Conservation (phyloP, 345 rosid species). For the Noccaea bulbosa region DNA sequence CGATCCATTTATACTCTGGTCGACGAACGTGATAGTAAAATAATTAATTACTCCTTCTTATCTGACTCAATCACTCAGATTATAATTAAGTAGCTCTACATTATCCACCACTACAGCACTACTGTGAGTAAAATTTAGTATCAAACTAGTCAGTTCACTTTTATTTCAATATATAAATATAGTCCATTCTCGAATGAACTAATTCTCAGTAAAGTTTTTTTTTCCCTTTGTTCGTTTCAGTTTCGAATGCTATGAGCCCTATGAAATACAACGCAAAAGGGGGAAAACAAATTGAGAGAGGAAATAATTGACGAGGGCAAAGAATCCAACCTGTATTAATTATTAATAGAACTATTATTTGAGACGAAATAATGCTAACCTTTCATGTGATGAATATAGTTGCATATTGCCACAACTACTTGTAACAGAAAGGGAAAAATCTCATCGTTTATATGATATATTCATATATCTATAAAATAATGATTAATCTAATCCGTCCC, state of each 20-base stretch:
- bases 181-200: background rate
- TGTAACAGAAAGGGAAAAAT: conserved; percentile 31
- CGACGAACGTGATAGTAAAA: conserved; percentile 17
- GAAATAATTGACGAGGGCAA: conserved; percentile 28
- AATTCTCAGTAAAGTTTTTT: conserved; percentile 4
- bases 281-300: conserved; percentile 1
- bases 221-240: background rate
- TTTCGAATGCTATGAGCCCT: background rate
- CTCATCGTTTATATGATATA: background rate
- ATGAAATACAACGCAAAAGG: background rate
- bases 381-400: conserved; percentile 41
- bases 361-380: conserved; percentile 30
- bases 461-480: background rate
- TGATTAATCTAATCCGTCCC: background rate
- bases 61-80: background rate
- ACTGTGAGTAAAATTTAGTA: background rate
- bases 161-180: background rate
- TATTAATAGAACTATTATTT: conserved; percentile 29
- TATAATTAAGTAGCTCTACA: conserved; percentile 2
- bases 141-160: background rate
- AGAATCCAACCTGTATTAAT: conserved; percentile 42
- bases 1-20: conserved; percentile 4
- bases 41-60: background rate
- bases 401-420: conserved; percentile 40
- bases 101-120: background rate